A percentile compares a stretch with the other conserved stretches of the same genome.
These are phyloP conservation scores for Starmerella apis DNA, from an alignment of 805 yeast genomes.

Conservation along the genomic window DNA sequence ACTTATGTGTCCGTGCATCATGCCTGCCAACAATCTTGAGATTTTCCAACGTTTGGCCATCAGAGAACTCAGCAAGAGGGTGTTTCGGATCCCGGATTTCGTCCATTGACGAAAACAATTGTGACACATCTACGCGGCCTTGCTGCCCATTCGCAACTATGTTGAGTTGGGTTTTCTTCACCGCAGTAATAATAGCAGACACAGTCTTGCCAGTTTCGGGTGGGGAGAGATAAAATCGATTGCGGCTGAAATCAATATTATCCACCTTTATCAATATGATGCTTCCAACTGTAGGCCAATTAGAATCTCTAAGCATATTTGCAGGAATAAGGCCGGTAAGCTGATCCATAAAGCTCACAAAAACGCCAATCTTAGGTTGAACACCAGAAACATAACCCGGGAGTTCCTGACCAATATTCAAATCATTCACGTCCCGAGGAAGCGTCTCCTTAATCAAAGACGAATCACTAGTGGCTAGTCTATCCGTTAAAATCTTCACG, in stretches of 20 bases:
- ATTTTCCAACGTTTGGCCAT: conserved; percentile 43
- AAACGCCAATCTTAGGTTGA: conserved; percentile 62
- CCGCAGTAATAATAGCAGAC: conserved; percentile 41
- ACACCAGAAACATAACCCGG: conserved; percentile 71
- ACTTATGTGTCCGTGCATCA: conserved; percentile 57
- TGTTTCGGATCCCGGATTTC: conserved; percentile 48
- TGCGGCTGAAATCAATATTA: conserved; percentile 55
- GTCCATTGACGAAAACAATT: conserved; percentile 45
- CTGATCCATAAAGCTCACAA: conserved; percentile 60
- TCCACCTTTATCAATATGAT: conserved; percentile 37
- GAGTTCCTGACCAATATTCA: conserved; percentile 41
- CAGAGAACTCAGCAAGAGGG: conserved; percentile 51
- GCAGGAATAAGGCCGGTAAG: conserved; percentile 77
- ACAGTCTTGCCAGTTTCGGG: conserved; percentile 7
- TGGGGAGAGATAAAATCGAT: conserved; percentile 46
- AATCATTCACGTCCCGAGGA: conserved; percentile 53
- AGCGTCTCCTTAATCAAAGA: conserved; percentile 53
- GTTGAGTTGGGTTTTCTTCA: conserved; percentile 64
- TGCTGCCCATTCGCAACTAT: conserved; percentile 68
- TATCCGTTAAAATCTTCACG: conserved; percentile 55
- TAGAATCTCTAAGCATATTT: conserved; percentile 36
- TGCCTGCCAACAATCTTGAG: conserved; percentile 69
- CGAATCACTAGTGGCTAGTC: conserved; percentile 51
- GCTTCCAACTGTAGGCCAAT: conserved; percentile 43
- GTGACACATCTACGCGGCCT: conserved; percentile 70